phyloP scores from a whole-genome alignment of 2,329 filamentous ascomycete genomes.

The Beauveria rudraprayagi region DNA sequence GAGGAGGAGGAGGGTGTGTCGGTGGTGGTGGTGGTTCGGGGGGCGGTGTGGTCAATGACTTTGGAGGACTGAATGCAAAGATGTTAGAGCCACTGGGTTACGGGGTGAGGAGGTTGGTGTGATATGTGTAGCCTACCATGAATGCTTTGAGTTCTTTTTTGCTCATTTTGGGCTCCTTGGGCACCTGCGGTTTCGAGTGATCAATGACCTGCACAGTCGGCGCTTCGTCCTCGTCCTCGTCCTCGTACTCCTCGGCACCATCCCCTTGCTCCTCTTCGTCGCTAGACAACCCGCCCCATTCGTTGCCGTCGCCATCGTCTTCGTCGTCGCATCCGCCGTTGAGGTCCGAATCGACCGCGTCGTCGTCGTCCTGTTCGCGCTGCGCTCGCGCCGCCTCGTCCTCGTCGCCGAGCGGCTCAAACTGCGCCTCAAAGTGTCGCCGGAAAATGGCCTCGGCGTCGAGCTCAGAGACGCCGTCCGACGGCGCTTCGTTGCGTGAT shows the following conservation, averaged over 20 bases:
- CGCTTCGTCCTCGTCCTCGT: constrained; percentile 12
- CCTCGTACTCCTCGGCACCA: constrained; percentile 12
- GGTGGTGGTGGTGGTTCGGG: constrained; percentile 20
- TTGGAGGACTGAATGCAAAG: not conserved
- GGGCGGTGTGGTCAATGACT: constrained; percentile 44
- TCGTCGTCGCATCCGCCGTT: constrained; percentile 23
- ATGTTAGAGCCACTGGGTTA: constrained; percentile 8
- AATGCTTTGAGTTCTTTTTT: constrained; percentile 70
- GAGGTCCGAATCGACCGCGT: constrained; percentile 22
- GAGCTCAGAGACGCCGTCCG: constrained; percentile 27
- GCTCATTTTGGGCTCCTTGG: constrained; percentile 39
- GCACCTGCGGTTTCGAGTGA: constrained; percentile 37
- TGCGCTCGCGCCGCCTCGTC: constrained; percentile 23
- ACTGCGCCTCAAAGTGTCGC: constrained; percentile 80
- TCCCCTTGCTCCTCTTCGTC: constrained; percentile 18
- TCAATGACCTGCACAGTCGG: constrained; percentile 53
- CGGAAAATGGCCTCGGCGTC: constrained; percentile 69
- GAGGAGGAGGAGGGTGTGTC: constrained; percentile 16
- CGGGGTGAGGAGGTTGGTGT: not conserved
- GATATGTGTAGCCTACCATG: constrained; percentile 44
- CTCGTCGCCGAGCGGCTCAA: constrained; percentile 57
- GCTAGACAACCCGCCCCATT: constrained; percentile 17
- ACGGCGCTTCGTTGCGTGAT: not conserved
- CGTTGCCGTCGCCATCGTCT: constrained; percentile 26
- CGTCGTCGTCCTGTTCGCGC: constrained; percentile 21